These are phyloP conservation scores for Colletotrichum trifolii DNA, from an alignment of 2,329 filamentous ascomycete genomes.

Conservation along the genomic window DNA sequence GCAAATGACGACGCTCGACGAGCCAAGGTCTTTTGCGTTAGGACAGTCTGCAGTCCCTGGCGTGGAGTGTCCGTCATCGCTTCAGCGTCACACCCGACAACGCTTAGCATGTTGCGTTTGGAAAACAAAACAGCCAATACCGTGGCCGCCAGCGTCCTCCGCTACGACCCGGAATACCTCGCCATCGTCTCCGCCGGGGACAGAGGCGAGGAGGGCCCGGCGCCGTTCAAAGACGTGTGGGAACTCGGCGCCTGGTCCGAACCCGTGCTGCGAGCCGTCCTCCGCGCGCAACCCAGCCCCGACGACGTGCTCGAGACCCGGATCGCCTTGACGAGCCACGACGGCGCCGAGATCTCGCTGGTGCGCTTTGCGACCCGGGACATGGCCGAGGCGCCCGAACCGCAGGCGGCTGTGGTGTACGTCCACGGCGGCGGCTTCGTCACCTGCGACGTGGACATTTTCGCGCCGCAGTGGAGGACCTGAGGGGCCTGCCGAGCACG, in stretches of 20 bases:
- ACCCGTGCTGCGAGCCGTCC: background rate
- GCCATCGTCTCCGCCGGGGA: slow-evolving; percentile 10
- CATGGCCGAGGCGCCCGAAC: slow-evolving; percentile 10
- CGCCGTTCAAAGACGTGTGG: slow-evolving; percentile 12
- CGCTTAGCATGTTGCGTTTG: background rate
- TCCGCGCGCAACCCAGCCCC: slow-evolving; percentile 16
- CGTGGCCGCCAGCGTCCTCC: slow-evolving; percentile 18
- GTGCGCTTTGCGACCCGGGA: slow-evolving; percentile 20
- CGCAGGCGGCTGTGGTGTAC: slow-evolving; percentile 47
- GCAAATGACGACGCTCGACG: no score
- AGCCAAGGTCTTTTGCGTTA: no score
- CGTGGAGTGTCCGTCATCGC: no score
- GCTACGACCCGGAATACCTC: slow-evolving; percentile 30
- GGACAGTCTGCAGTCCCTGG: no score
- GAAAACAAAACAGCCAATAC: background rate
- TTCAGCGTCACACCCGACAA: background rate
- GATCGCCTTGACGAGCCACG: slow-evolving; percentile 15
- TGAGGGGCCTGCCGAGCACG: slow-evolving; percentile 47
- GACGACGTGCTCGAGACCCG: slow-evolving; percentile 25
- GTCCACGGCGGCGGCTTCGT: slow-evolving; percentile 57
- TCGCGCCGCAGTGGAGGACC: slow-evolving; percentile 36
- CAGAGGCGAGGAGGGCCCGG: background rate
- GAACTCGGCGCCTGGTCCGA: slow-evolving; percentile 26
- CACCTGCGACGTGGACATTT: slow-evolving; percentile 43
- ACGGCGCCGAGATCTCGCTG: slow-evolving; percentile 19